Evolutionary conservation across 2,329 filamentous ascomycete species (phyloP).

Genomic region (Daldinia sp.): DNA sequence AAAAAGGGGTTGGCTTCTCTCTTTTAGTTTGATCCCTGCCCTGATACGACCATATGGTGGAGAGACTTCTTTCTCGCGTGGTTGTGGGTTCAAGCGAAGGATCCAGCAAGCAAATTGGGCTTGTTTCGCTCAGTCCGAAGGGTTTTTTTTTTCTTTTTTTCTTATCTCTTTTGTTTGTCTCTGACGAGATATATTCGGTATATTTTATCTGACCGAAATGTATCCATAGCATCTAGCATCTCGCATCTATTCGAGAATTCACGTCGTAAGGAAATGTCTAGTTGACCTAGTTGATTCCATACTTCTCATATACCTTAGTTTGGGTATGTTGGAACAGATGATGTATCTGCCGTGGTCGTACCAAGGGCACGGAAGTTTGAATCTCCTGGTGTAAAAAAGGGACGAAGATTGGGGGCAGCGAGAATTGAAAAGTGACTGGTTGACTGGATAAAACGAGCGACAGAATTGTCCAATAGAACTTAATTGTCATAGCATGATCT

Average conservation of each 20-base stretch:
- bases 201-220: too few species aligned
- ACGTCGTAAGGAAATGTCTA: too few species aligned
- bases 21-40: constrained; percentile 19
- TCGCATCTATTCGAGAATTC: too few species aligned
- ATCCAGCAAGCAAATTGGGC: background rate
- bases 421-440: constrained; percentile 16
- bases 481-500: constrained; percentile 13
- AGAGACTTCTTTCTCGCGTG: constrained; percentile 34
- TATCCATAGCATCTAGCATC: too few species aligned
- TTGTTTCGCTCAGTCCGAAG: background rate
- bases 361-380: background rate
- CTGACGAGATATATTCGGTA: background rate
- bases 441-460: constrained; percentile 19
- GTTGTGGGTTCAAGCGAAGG: constrained; percentile 28
- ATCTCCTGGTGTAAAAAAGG: background rate
- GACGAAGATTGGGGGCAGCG: background rate
- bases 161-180: background rate
- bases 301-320: too few species aligned
- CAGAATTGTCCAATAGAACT: constrained; percentile 33
- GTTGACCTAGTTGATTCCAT: too few species aligned
- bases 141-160: too few species aligned
- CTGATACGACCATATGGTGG: constrained; percentile 24
- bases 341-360: background rate
- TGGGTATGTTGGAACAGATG: background rate
- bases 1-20: constrained; percentile 29